phyloP scores from a whole-genome alignment of 192 early-diverging fungal species.

The Gorgonomyces haynaldii region DNA sequence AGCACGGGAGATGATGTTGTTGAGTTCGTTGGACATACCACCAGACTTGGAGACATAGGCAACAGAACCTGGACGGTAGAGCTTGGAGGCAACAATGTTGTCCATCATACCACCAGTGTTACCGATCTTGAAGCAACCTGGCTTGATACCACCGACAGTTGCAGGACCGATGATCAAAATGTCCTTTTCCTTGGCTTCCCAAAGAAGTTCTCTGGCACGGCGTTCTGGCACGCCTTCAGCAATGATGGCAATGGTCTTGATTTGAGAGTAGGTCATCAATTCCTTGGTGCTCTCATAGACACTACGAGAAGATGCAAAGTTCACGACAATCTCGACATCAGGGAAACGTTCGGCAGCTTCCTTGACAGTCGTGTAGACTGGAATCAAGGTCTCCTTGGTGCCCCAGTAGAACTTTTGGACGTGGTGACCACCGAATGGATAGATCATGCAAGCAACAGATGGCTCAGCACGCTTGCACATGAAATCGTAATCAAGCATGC shows the following conservation, averaged over 20 bases:
- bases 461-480: constrained; percentile 90
- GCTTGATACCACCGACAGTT: constrained; percentile 98
- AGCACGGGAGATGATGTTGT: constrained; percentile 95
- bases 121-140: constrained; percentile 99
- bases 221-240: constrained; percentile 98
- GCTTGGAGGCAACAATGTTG: constrained; percentile 95
- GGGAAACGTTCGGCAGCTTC: constrained; percentile 78
- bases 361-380: constrained; percentile 79
- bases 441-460: constrained; percentile 97
- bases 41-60: constrained; percentile 98
- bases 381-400: constrained; percentile 89
- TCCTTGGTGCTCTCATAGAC: constrained; percentile 88
- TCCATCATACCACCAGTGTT: constrained; percentile 99
- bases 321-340: constrained; percentile 88
- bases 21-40: constrained; percentile 99
- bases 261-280: constrained; percentile 71
- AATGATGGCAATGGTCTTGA: constrained; percentile 93
- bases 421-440: constrained; percentile 97
- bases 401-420: constrained; percentile 99
- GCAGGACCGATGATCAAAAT: constrained; percentile 94
- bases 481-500: constrained; percentile 99
- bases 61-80: constrained; percentile 92
- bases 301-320: constrained; percentile 95
- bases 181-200: constrained; percentile 61
- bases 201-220: constrained; percentile 82